These are phyloP conservation scores for Syzygium oleosum DNA, from an alignment of 345 rosid genomes.

Conservation along the genomic window DNA sequence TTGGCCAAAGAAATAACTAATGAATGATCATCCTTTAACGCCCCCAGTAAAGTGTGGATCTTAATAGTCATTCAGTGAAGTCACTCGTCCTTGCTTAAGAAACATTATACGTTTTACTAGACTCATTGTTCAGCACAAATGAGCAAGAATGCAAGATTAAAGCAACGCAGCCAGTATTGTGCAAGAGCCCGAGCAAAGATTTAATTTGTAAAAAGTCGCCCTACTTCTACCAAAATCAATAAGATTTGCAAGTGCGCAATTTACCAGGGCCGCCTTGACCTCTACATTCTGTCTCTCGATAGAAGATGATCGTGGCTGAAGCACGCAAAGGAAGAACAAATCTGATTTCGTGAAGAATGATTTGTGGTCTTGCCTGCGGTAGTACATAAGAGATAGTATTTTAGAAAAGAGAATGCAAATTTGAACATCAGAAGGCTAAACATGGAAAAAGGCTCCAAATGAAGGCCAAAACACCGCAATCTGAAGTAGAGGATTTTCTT, in stretches of 20 bases:
- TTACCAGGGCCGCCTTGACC: constrained; percentile 27
- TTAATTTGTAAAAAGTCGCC: background rate
- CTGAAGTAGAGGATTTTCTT: background rate
- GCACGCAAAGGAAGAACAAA: constrained; percentile 28
- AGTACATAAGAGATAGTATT: background rate
- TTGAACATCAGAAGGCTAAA: background rate
- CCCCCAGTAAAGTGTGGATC: accelerated
- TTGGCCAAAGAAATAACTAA: background rate
- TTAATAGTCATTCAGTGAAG: background rate
- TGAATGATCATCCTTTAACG: accelerated
- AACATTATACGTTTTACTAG: too few species aligned
- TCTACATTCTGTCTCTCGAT: constrained; percentile 24
- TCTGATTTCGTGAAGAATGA: constrained; percentile 26
- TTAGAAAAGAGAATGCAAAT: background rate
- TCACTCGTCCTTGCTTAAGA: background rate
- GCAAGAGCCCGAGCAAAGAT: background rate
- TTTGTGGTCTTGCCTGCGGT: constrained; percentile 24
- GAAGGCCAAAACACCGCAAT: background rate
- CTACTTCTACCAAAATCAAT: background rate
- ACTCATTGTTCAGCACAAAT: background rate
- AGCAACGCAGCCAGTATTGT: too few species aligned
- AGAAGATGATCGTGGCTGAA: constrained; percentile 19
- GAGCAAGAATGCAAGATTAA: too few species aligned
- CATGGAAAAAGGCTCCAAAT: background rate
- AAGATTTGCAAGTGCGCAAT: background rate